These are phyloP conservation scores for Syzygium grande DNA, from an alignment of 345 rosid genomes.

Conservation along the genomic window DNA sequence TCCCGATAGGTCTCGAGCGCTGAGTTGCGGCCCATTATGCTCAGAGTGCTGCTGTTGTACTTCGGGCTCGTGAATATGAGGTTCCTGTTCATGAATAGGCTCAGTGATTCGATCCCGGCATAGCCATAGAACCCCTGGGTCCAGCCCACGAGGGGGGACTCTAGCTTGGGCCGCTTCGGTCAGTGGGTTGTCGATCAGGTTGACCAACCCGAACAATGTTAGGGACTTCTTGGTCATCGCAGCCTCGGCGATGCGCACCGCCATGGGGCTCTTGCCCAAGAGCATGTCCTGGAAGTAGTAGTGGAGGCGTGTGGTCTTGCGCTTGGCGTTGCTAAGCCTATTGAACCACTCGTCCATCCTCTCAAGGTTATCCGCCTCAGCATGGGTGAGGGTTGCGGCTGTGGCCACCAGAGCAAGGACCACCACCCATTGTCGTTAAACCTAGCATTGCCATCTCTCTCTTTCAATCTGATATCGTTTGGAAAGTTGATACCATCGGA, in stretches of 20 bases:
- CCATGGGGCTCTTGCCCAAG: slow-evolving; percentile 46
- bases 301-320: slow-evolving; percentile 46
- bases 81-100: slow-evolving; percentile 45
- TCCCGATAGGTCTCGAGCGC: slow-evolving; percentile 33
- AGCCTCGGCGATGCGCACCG: slow-evolving; percentile 45
- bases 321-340: slow-evolving; percentile 7
- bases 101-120: slow-evolving; percentile 30
- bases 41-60: slow-evolving; percentile 64
- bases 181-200: slow-evolving; percentile 55
- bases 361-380: background rate
- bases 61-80: slow-evolving; percentile 41
- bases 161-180: slow-evolving; percentile 49
- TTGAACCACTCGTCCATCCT: background rate
- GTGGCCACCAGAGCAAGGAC: slow-evolving; percentile 2
- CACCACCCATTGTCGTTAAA: slow-evolving; percentile 5
- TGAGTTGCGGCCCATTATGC: slow-evolving; percentile 43
- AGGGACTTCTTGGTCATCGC: slow-evolving; percentile 30
- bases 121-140: too few species aligned
- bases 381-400: slow-evolving; percentile 15
- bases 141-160: slow-evolving; percentile 60
- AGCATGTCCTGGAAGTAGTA: slow-evolving; percentile 69
- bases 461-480: background rate
- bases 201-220: slow-evolving; percentile 36
- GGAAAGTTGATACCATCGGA: background rate
- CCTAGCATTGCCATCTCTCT: background rate